Evolutionary conservation across 768 basidiomycete species (phyloP), one percentile per base, ranked within the genome.

Genomic region (Amanita rimosa): DNA sequence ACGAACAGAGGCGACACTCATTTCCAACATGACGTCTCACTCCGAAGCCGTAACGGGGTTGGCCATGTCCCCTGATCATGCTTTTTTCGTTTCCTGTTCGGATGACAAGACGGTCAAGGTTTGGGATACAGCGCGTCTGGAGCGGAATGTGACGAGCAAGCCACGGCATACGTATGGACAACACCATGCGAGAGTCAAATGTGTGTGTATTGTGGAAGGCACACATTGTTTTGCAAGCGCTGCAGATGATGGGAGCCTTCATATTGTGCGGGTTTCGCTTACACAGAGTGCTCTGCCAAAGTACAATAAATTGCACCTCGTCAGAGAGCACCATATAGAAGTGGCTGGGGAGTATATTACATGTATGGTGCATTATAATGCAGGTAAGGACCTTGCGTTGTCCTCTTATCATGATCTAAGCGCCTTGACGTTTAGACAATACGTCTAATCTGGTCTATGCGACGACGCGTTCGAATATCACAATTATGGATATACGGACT

Each of bases 51-150:
- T 98, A 50, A 91, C 85, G 2, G 76, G 80, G 6, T 68, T 98
- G 19, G 84, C 84, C 1, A 87, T 93, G 19, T 83, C 95, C 1
- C 94, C 95, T 2, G 96, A 98, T 58, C 91, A 96, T 57, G 67
- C 83, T 61, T 99, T 96, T 71, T 97, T 99, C 55, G 81, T 94
- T 3, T 90, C 95, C 0, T 81, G 87, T 33, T 95, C 92, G 0
- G 83, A 98, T 53, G 95, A 98, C 64, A 89, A 88, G 68, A 93
- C 88, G 0, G 81, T 94, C 59, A 94, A 92, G 62, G 74, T 88
- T 36, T 96, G 92, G 92, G 86, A 91, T 54, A 85, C 92, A 1
- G 86, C 89, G 6, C 73, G 92, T n/a, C 71, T 98, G 39, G 95
- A 97, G 60, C 76, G 94, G 49, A 97, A 92, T 63, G 89, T 96